Evolutionary conservation across 768 basidiomycete genomes (phyloP), one percentile per base, ranked within the genome.

Genomic region (Amanita muscaria): DNA sequence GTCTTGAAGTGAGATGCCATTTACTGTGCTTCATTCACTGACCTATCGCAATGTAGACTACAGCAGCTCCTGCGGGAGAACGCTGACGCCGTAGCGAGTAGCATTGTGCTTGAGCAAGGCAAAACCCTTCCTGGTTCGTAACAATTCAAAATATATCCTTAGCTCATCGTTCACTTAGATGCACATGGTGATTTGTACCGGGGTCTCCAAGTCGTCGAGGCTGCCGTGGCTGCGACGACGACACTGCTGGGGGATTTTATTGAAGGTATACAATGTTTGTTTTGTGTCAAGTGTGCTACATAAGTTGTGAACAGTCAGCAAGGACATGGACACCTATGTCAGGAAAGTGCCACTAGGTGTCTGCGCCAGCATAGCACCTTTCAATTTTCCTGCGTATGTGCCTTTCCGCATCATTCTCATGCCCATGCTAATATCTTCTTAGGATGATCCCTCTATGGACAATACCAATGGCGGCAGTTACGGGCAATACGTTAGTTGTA

Each of bases 391-490:
- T 42, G 88, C 88, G 83, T 87, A 60, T 56, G 81, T 64, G 19
- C 19, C 9, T 27, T 8, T 37, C 53, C 24, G 53, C 38, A 31
- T 8, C 22, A 25, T 34, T 36, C 14, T 10, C 31, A 12, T 46
- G 36, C 16, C 9, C 16, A 39, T 18, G 44, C 22, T 52, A 16
- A 47, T 3, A 29, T 36, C 19, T 14, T 31, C 38, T 8, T 50
- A 88, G 85, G 4, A 94, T 94, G 91, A 97, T 97, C 55, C 94
- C 93, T 0, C 70, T 98, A 5, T 98, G 94, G 94, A 83, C 90
- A 0, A 92, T 97, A 52, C 85, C 85, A 34, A 80, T 91, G 76
- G 87, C 91, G 14, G 69, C 79, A 18, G 82, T 82, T 8, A 92
- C 89, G 0, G 94, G 94, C 24, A 99, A 99, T 56, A 91, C 94